These are phyloP conservation scores for Calendula officinalis DNA, from an alignment of 129 eudicot genomes.

Conservation along the genomic window DNA sequence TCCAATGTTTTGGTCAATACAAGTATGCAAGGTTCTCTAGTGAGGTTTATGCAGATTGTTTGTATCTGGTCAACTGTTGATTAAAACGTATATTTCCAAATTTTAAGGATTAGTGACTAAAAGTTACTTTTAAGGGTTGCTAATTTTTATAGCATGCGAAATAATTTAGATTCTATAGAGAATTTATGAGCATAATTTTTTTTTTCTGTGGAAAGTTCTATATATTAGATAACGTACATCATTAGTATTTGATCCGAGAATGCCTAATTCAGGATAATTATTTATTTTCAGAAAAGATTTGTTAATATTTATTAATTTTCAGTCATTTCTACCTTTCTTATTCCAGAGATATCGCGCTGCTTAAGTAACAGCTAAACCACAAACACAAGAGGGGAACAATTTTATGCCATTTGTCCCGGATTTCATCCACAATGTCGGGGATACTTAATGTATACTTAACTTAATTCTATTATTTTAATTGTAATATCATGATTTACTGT, in stretches of 20 bases:
- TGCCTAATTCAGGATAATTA: neutral
- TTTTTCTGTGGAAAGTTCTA: neutral
- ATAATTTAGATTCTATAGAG: neutral
- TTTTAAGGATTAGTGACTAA: neutral
- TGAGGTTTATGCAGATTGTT: neutral
- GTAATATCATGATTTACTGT: neutral
- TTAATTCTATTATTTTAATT: neutral
- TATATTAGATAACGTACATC: conserved; percentile 3
- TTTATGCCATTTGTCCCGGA: conserved; percentile 38
- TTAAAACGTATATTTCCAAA: neutral
- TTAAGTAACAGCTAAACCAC: conserved; percentile 13
- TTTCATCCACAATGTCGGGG: conserved; percentile 57
- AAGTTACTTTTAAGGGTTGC: conserved; percentile 8
- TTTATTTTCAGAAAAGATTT: neutral
- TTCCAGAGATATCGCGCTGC: conserved; percentile 23
- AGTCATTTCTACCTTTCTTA: conserved; percentile 11
- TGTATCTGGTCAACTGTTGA: neutral
- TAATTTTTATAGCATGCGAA: neutral
- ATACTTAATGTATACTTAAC: conserved; percentile 47
- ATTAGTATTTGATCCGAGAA: neutral
- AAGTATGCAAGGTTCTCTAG: neutral
- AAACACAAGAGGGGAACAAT: conserved; percentile 30
- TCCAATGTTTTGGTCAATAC: neutral
- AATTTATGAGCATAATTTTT: neutral
- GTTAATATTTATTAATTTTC: conserved; percentile 7